Conservation (phyloP, 2,329 filamentous ascomycete species). For the Apiospora phragmitis region DNA sequence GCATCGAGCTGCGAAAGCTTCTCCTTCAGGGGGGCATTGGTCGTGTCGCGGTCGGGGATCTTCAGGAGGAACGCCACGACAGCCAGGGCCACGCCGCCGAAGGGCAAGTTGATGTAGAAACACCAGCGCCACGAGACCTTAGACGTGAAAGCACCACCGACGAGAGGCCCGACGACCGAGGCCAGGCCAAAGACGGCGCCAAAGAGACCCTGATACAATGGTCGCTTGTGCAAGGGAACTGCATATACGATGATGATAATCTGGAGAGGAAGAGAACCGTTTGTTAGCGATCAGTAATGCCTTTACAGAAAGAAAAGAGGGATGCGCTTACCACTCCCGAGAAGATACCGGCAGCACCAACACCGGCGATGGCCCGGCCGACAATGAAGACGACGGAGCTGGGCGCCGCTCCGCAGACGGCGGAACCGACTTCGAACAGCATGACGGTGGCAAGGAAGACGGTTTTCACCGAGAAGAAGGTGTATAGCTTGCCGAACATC, state of each 20-base stretch:
- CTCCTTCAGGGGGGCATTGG: constrained; percentile 20
- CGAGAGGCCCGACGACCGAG: constrained; percentile 36
- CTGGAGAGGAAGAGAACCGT: constrained; percentile 11
- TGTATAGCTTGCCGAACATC: constrained; percentile 41
- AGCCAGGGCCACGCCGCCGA: constrained; percentile 33
- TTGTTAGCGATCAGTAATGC: constrained; percentile 18
- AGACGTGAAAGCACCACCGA: constrained; percentile 39
- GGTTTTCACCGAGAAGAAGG: constrained; percentile 36
- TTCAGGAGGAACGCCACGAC: constrained; percentile 31
- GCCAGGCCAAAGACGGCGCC: constrained; percentile 38
- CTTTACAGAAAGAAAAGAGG: constrained; percentile 13
- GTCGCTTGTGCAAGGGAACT: constrained; percentile 34
- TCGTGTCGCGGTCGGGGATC: constrained; percentile 19
- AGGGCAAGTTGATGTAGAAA: constrained; percentile 41
- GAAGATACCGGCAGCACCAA: constrained; percentile 40
- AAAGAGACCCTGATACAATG: constrained; percentile 35
- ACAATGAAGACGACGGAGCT: constrained; percentile 40
- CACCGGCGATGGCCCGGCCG: constrained; percentile 40
- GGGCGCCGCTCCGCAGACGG: constrained; percentile 41
- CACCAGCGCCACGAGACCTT: constrained; percentile 40
- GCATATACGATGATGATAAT: constrained; percentile 35
- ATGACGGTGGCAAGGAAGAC: constrained; percentile 33
- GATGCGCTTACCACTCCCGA: constrained; percentile 27
- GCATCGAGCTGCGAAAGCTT: constrained; percentile 34
- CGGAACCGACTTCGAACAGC: constrained; percentile 40